These are phyloP conservation scores for Zoysia japonica DNA, from an alignment of 176 grass and related monocot species.

Conservation along the genomic window DNA sequence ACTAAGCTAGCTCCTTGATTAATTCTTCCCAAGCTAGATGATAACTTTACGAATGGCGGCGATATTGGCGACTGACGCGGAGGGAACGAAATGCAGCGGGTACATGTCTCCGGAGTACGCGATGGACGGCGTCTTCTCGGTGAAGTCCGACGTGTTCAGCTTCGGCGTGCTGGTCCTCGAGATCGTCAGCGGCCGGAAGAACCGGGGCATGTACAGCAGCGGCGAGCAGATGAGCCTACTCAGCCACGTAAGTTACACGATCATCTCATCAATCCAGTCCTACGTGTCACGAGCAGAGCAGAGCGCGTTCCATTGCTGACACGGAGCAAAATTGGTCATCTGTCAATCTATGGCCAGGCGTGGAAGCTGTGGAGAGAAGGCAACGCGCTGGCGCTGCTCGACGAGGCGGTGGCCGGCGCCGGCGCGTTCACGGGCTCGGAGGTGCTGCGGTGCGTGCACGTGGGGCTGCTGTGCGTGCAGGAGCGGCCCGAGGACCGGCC, in stretches of 20 bases:
- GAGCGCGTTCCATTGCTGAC: neutral
- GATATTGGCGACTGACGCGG: neutral
- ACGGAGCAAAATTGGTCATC: neutral
- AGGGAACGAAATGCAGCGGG: conserved; percentile 40
- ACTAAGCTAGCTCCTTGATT: too few species aligned
- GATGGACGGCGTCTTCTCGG: conserved; percentile 85
- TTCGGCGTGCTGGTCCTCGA: conserved; percentile 81
- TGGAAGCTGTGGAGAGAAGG: conserved; percentile 77
- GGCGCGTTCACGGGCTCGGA: conserved; percentile 36
- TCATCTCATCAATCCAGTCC: neutral
- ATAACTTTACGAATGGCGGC: neutral
- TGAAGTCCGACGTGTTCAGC: conserved; percentile 89
- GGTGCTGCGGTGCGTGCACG: conserved; percentile 68
- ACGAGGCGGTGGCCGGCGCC: conserved; percentile 16
- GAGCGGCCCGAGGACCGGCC: conserved; percentile 67
- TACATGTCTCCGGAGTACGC: conserved; percentile 98
- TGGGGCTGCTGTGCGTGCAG: conserved; percentile 79
- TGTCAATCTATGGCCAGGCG: conserved; percentile 32
- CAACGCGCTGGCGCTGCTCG: conserved; percentile 51
- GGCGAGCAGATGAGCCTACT: conserved; percentile 66
- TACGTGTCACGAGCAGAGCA: neutral
- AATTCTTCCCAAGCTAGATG: neutral
- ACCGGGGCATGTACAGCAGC: conserved; percentile 50
- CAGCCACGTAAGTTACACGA: conserved; percentile 48
- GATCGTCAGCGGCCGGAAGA: conserved; percentile 80